Conservation (phyloP, 148 eudicot species). For the Amaranthus palmeri region DNA sequence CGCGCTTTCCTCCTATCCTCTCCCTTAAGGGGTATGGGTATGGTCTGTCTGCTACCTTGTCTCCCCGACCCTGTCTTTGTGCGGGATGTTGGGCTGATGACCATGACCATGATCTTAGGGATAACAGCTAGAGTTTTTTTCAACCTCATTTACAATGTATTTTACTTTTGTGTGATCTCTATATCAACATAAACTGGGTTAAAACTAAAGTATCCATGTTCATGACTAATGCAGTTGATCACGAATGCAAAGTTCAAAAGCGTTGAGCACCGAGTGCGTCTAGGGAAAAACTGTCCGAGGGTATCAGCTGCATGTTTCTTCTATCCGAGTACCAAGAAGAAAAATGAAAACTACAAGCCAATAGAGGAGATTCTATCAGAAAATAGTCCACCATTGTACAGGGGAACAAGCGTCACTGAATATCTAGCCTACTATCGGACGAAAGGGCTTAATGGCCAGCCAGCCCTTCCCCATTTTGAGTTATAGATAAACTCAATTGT, state of each 20-base stretch:
- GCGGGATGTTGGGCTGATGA: too few species aligned
- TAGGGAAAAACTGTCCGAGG: slow-evolving; percentile 50
- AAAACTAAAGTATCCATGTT: slow-evolving; percentile 2
- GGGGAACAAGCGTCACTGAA: slow-evolving; percentile 41
- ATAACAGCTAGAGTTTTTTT: too few species aligned
- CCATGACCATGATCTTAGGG: too few species aligned
- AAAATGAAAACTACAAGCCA: slow-evolving; percentile 34
- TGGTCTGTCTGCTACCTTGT: too few species aligned
- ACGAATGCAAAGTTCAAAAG: slow-evolving; percentile 79
- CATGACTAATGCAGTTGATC: slow-evolving; percentile 43
- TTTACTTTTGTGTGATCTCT: neutral
- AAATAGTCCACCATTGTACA: slow-evolving; percentile 40
- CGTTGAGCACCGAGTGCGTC: slow-evolving; percentile 79
- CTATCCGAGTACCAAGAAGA: slow-evolving; percentile 48
- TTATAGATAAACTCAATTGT: slow-evolving; percentile 6
- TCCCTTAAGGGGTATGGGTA: too few species aligned
- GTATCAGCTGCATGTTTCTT: slow-evolving; percentile 72
- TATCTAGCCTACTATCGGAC: slow-evolving; percentile 45
- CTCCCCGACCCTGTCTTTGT: too few species aligned
- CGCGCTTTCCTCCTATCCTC: too few species aligned
- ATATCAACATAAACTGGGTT: neutral
- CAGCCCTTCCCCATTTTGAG: slow-evolving; percentile 58
- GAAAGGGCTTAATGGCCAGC: slow-evolving; percentile 52
- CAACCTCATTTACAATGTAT: neutral
- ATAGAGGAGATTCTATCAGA: slow-evolving; percentile 48